Evolutionary conservation across 352 stramenopile species (phyloP), one percentile per base, ranked within the genome.

Genomic region (Phytophthora pinifolia): DNA sequence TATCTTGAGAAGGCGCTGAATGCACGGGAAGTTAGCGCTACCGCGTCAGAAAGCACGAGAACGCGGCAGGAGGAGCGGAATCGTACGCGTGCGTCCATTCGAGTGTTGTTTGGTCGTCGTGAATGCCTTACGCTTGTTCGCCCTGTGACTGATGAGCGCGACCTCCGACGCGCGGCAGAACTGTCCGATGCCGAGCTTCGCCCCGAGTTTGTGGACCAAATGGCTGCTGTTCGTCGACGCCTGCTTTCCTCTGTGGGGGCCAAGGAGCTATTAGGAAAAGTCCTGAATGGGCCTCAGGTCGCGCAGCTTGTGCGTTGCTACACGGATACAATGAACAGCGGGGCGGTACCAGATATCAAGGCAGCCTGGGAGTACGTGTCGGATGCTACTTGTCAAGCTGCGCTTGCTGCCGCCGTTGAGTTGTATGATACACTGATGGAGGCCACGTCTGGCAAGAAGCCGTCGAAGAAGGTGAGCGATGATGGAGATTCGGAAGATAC

Each of bases 281-380:
- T 69, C 9, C 62, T 93, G 37, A 67, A 90, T 46, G 84, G 82
- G 7, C 51, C 53, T 9, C 79, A 91, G 54, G 59, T 94, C 4
- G 76, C 76, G 4, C 63, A 87, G 27, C 59, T 94, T 31, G 79
- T 71, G 13, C 62, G 55, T 15, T 88, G 78, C 54, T 94, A 94
- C 49, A 86, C 78, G 0, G 66, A 81, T 12, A 91, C 82, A 4
- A 86, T 94, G 72, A 94, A 86, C 41, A 91, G 70, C 48, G 82
- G 82, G 3, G 67, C 74, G 2, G 66, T 94, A 5, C 82, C 84
- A n/a, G 79, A 91, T 46, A 92, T 94, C 30, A 89, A 88, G 47
- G 80, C 82, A 31, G 84, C 82, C 12, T 94, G 82, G 82, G 75
- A 85, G 53, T 94, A 92, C 32, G 84, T 94, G 12, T 83, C 76